A percentile compares a stretch with the other conserved stretches of the same genome.
phyloP scores from a whole-genome alignment of 1,284 basidiomycete species.

The Fomitopsis betulina region DNA sequence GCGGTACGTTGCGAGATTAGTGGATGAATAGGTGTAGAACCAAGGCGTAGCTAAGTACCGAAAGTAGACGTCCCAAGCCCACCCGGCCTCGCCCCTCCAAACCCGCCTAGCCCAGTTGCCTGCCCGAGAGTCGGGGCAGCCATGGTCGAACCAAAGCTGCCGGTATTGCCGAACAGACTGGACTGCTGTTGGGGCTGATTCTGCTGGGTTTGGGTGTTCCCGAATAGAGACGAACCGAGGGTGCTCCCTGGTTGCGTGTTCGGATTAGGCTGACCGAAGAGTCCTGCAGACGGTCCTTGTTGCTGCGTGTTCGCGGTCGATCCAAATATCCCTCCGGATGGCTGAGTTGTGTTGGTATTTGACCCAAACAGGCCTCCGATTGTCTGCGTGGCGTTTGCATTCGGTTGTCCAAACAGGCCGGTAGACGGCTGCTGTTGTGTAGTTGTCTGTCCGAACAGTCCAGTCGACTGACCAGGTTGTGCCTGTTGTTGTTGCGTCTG shows the following conservation, averaged over 20 bases:
- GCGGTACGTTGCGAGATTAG: neutral
- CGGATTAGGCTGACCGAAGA: constrained; percentile 15
- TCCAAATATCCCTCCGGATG: constrained; percentile 12
- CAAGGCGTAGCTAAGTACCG: neutral
- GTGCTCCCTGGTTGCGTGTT: constrained; percentile 17
- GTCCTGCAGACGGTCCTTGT: constrained; percentile 3
- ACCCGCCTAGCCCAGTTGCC: constrained; percentile 1
- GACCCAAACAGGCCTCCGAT: constrained; percentile 11
- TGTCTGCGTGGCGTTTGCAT: constrained; percentile 17
- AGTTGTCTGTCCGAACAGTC: constrained; percentile 10
- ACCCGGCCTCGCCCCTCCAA: neutral
- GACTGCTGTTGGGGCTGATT: constrained; percentile 8
- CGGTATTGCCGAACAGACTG: constrained; percentile 1
- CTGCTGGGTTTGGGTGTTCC: constrained; percentile 7
- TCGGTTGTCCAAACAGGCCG: constrained; percentile 19
- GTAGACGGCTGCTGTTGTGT: neutral
- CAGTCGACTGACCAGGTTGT: constrained; percentile 4
- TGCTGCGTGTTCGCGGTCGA: constrained; percentile 7
- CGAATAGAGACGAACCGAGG: constrained; percentile 5
- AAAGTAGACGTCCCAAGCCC: neutral
- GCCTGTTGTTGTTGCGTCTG: constrained; percentile 13
- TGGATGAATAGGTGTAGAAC: neutral
- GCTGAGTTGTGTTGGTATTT: constrained; percentile 1
- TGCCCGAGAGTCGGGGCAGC: constrained; percentile 5
- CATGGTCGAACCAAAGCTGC: constrained; percentile 1